Conservation (phyloP, 495 filamentous ascomycete species). For the Immersiella caudata region DNA sequence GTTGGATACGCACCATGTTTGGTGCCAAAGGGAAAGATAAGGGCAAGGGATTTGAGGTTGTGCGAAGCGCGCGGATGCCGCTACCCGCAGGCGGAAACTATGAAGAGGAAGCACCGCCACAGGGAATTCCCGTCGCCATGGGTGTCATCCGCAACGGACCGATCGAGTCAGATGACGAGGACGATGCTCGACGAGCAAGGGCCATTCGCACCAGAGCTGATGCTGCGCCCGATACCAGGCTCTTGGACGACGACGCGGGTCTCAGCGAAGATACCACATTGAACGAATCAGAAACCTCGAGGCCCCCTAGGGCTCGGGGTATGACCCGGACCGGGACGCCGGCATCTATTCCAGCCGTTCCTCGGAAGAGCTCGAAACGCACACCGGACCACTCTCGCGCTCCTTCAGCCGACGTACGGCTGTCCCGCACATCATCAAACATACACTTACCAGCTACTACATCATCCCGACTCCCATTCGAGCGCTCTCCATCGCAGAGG, state of each 20-base stretch:
- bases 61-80: conserved; percentile 77
- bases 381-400: conserved; percentile 37
- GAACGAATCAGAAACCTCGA: conserved; percentile 16
- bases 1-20: conserved; percentile 81
- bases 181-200: conserved; percentile 37
- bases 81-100: conserved; percentile 58
- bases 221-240: conserved; percentile 35
- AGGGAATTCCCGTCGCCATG: conserved; percentile 61
- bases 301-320: neutral
- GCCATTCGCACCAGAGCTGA: conserved; percentile 16
- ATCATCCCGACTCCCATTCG: conserved; percentile 62
- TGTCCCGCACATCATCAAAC: conserved; percentile 2
- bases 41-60: conserved; percentile 94
- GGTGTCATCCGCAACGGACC: conserved; percentile 59
- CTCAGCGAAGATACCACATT: conserved; percentile 39
- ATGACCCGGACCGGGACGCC: neutral
- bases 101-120: conserved; percentile 51
- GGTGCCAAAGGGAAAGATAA: conserved; percentile 84
- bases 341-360: conserved; percentile 47
- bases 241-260: conserved; percentile 50
- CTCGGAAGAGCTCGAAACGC: conserved; percentile 66
- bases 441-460: conserved; percentile 23
- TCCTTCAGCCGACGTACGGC: conserved; percentile 25
- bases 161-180: conserved; percentile 62
- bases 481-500: conserved; percentile 57